These are phyloP conservation scores for Exserohilum rostratum DNA, from an alignment of 2,329 filamentous ascomycete genomes.

Conservation along the genomic window DNA sequence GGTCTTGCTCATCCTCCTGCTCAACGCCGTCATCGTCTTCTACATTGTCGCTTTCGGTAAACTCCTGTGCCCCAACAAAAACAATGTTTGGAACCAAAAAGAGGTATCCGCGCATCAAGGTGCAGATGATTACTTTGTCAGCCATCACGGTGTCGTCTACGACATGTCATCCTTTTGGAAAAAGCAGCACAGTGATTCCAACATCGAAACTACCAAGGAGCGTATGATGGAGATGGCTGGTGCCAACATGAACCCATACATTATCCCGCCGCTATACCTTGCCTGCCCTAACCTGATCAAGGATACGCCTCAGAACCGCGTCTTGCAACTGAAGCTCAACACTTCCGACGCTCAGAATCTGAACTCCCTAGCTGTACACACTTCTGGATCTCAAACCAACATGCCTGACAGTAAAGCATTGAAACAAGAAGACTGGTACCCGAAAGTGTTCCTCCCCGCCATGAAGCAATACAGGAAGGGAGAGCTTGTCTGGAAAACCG, in stretches of 20 bases:
- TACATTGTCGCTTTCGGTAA: constrained; percentile 88
- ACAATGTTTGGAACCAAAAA: constrained; percentile 81
- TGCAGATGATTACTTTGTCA: constrained; percentile 83
- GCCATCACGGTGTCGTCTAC: constrained; percentile 86
- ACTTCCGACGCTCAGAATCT: constrained; percentile 56
- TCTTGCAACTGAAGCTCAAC: constrained; percentile 67
- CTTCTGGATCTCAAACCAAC: constrained; percentile 67
- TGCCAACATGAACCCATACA: constrained; percentile 81
- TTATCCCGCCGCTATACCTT: constrained; percentile 74
- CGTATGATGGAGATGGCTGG: constrained; percentile 82
- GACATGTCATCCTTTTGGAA: constrained; percentile 90
- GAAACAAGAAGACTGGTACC: constrained; percentile 76
- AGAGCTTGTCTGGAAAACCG: constrained; percentile 73
- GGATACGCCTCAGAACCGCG: constrained; percentile 49
- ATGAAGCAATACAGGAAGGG: constrained; percentile 90
- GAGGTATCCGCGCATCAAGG: constrained; percentile 75
- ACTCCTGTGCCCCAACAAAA: constrained; percentile 84
- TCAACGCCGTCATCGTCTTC: constrained; percentile 85
- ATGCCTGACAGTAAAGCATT: constrained; percentile 63
- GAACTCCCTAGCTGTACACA: constrained; percentile 67
- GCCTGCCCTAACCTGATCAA: constrained; percentile 77
- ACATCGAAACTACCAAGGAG: constrained; percentile 62
- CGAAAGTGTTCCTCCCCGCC: constrained; percentile 70
- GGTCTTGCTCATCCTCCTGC: constrained; percentile 76
- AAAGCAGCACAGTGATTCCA: constrained; percentile 78